Base-by-base conservation (phyloP, 208 protist species). In the Novymonas esmeraldas region DNA sequence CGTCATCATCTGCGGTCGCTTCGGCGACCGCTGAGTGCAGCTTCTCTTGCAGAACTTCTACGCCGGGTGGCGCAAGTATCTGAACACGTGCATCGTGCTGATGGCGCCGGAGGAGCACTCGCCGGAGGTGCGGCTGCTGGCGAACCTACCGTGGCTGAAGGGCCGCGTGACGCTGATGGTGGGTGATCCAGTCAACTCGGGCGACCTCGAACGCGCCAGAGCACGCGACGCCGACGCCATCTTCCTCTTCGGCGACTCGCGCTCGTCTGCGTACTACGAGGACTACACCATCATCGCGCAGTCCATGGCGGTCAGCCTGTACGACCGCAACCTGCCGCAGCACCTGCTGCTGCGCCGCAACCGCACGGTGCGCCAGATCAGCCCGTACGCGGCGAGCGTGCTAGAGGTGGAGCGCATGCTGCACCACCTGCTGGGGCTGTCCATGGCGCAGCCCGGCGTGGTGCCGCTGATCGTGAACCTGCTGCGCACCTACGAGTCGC, bases 391-490 rank as follows among this genome's bases (percentile, higher is more conserved):
- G 49, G 82, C 85, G 24, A 89, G 82, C 51, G 79, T 84, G 31
- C 72, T 92, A n/a, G 82, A 94, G 63, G 73, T 78, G 20, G 88
- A 94, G 62, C 71, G 85, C 33, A 80, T 78, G n/a, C 41, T 88
- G 54, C 85, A 91, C 50, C 80, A 86, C 71, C 77, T 94, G 42
- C 49, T 92, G 13, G 88, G 88, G 1, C 84, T 94, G 14, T 84
- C 82, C 41, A 86, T 88, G 70, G 78, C 79, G 26, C 73, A 80
- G 28, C 88, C 88, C 7, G 88, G 88, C n/a, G 73, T 88, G 16
- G 78, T 94, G 29, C 88, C 88, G 22, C 76, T 94, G 41, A 75
- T 94, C 44, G 70, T 94, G 33, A 94, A 94, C 67, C 70, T 94
- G 3, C 74, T 94, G 24, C 82, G 88, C 54, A 92, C 88, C 44